Evolutionary conservation across 352 stramenopile species (phyloP).

Genomic region (Plasmopara muralis): DNA sequence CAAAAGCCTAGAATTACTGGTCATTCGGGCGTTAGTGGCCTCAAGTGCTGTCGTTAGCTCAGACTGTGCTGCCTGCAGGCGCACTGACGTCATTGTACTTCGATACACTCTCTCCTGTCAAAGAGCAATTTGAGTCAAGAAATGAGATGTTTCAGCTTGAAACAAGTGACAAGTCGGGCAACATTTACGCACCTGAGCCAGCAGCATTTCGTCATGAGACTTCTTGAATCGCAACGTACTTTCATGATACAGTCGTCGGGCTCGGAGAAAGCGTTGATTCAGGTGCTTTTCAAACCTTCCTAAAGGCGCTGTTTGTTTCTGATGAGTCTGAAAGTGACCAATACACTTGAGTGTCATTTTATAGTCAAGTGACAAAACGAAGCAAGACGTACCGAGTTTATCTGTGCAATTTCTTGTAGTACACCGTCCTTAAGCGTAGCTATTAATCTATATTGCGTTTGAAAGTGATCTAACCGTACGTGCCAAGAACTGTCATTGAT

Average conservation of each 20-base stretch:
- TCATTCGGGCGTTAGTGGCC: slow-evolving; percentile 22
- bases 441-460: slow-evolving; percentile 19
- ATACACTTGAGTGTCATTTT: not conserved
- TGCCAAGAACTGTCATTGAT: slow-evolving; percentile 23
- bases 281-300: slow-evolving; percentile 30
- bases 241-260: slow-evolving; percentile 29
- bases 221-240: slow-evolving; percentile 11
- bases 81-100: slow-evolving; percentile 18
- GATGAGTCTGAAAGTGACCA: slow-evolving; percentile 8
- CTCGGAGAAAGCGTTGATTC: slow-evolving; percentile 24
- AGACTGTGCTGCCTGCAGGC: slow-evolving; percentile 15
- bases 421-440: slow-evolving; percentile 8
- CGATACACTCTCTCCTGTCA: slow-evolving; percentile 20
- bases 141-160: not conserved
- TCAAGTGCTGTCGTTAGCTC: slow-evolving; percentile 16
- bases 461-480: slow-evolving; percentile 25
- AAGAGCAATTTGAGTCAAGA: not conserved
- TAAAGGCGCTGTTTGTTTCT: slow-evolving; percentile 22
- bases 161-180: not conserved
- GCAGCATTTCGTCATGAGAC: slow-evolving; percentile 7
- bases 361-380: not conserved
- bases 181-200: slow-evolving; percentile 16
- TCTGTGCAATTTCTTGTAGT: slow-evolving; percentile 14
- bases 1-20: slow-evolving; percentile 31
- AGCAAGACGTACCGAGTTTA: slow-evolving; percentile 17